Evolutionary conservation across 352 stramenopile species (phyloP), one percentile per base, ranked within the genome.

Genomic region (Globisporangium abappressorium): DNA sequence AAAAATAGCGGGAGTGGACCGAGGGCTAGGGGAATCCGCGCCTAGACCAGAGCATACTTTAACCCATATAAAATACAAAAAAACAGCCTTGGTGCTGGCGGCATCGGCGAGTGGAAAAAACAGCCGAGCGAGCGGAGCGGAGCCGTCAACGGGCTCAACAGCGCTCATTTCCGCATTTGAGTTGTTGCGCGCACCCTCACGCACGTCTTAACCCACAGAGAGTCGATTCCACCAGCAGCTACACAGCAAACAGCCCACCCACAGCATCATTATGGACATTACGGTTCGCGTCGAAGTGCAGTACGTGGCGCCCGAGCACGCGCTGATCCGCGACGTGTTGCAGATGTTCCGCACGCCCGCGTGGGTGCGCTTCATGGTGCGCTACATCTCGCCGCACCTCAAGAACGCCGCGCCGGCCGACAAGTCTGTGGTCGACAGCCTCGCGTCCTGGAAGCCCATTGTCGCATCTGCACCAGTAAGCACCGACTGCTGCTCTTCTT

Each of bases 291-390:
- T 92, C 15, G 84, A 92, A 68, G 81, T 94, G 66, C 84, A 92
- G 70, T 94, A 94, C 70, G 84, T 88, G 36, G 84, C 82, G 55
- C 85, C 85, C 3, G 79, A 82, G 62, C 62, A 78, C 62, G 84
- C 82, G 61, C 70, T 80, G 8, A 80, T 92, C 34, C 79, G 81
- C 41, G 84, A 94, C 70, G 80, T 94, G 68, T 75, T 94, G 46
- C 81, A 88, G 47, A 90, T 94, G 82, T 91, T 94, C 74, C 84
- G 82, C 66, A 93, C 84, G 56, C 86, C 84, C 5, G 80, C 81
- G 46, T 94, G 86, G 86, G 84, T 94, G 73, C 76, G 82, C 63
- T 94, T 94, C 73, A 92, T 94, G 78, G 82, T 92, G 74, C 82
- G 85, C 66, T 91, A 92, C 74, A 91, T 94, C 72, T 91, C 85